Conservation (phyloP, 768 basidiomycete species). For the Russula olivacea region DNA sequence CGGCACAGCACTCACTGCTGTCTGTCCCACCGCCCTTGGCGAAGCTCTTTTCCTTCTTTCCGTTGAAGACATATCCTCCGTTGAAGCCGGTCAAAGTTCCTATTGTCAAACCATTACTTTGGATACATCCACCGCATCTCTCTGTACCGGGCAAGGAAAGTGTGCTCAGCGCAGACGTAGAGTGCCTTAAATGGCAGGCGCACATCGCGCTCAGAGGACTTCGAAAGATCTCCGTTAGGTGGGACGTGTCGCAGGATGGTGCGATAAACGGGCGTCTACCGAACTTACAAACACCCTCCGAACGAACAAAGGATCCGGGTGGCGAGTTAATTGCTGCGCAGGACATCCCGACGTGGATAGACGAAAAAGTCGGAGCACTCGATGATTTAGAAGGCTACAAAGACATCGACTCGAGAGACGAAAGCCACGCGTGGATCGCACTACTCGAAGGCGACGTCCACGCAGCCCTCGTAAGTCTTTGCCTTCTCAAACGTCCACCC, state of each 20-base stretch:
- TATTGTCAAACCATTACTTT: constrained; percentile 46
- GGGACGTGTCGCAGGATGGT: constrained; percentile 65
- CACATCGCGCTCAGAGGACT: constrained; percentile 67
- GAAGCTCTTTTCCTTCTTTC: constrained; percentile 25
- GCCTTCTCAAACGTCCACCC: constrained; percentile 10
- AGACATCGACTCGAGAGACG: constrained; percentile 53
- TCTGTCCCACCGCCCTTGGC: constrained; percentile 15
- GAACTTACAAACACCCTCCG: constrained; percentile 54
- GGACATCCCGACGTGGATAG: constrained; percentile 71
- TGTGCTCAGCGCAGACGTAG: constrained; percentile 66
- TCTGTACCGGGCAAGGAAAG: constrained; percentile 19
- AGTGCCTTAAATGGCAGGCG: constrained; percentile 89
- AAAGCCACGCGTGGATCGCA: constrained; percentile 78
- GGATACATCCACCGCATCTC: constrained; percentile 50
- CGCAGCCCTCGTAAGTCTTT: constrained; percentile 53
- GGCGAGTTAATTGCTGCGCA: constrained; percentile 57
- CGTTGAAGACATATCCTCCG: constrained; percentile 27
- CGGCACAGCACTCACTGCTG: not conserved
- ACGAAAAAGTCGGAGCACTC: constrained; percentile 40
- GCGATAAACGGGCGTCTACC: constrained; percentile 65
- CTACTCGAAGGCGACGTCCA: constrained; percentile 74
- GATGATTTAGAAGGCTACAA: constrained; percentile 61
- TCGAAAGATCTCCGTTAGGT: constrained; percentile 47
- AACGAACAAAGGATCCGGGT: constrained; percentile 31
- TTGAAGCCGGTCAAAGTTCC: constrained; percentile 11